These are phyloP conservation scores for Neoboletus brunneissimus DNA, from an alignment of 768 basidiomycete genomes.

Conservation along the genomic window DNA sequence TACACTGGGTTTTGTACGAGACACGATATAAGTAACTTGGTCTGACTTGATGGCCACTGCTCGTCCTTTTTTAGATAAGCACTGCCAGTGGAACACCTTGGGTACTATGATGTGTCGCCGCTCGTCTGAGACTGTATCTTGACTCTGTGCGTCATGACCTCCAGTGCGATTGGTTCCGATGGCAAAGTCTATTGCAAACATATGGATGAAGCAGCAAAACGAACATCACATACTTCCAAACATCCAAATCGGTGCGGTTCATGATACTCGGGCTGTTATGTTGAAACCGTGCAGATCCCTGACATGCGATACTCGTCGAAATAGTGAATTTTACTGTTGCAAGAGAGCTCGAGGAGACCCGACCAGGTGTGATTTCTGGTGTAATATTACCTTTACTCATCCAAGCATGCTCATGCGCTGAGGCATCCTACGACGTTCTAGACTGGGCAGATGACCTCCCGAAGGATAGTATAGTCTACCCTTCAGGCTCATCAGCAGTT, in stretches of 20 bases:
- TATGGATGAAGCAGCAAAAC: constrained; percentile 29
- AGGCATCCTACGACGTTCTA: constrained; percentile 10
- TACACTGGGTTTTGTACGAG: constrained; percentile 72
- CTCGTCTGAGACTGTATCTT: neutral
- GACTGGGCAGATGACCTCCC: constrained; percentile 35
- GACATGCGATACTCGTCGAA: constrained; percentile 1
- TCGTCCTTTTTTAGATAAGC: constrained; percentile 25
- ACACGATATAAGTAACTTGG: constrained; percentile 47
- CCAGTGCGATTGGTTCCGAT: constrained; percentile 19
- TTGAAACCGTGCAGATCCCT: neutral
- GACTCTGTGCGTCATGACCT: constrained; percentile 17
- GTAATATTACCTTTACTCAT: constrained; percentile 24
- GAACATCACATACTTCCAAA: constrained; percentile 31
- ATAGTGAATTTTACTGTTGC: constrained; percentile 43
- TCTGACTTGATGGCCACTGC: neutral
- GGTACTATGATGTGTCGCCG: neutral
- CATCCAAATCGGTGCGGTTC: constrained; percentile 40
- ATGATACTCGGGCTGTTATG: neutral
- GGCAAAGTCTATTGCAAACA: constrained; percentile 42
- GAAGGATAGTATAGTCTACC: neutral
- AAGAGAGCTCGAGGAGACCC: constrained; percentile 14
- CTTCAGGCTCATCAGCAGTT: neutral
- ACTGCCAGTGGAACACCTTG: neutral
- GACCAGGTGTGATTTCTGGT: constrained; percentile 36
- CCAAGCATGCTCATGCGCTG: neutral